These are phyloP conservation scores for Pleurotus salmoneostramineus DNA, from an alignment of 768 basidiomycete species.

Conservation along the genomic window DNA sequence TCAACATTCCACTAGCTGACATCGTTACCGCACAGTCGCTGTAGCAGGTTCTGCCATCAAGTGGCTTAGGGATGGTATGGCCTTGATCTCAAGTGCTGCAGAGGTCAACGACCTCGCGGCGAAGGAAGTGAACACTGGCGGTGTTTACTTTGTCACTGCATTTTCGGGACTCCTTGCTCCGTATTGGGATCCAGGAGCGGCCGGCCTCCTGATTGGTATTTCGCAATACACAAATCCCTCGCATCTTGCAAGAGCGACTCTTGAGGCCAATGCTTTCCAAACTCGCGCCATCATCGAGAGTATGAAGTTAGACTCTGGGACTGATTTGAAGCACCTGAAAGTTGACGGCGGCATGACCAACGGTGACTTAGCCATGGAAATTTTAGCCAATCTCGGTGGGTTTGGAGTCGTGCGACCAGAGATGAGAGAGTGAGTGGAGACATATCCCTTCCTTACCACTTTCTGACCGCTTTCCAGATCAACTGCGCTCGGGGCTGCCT, in stretches of 20 bases:
- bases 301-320: slow-evolving; percentile 88
- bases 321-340: slow-evolving; percentile 78
- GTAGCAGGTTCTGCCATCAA: slow-evolving; percentile 96
- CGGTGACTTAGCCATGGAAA: slow-evolving; percentile 82
- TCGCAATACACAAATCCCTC: slow-evolving; percentile 87
- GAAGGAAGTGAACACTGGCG: slow-evolving; percentile 74
- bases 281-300: slow-evolving; percentile 93
- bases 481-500: slow-evolving; percentile 92
- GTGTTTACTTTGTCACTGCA: slow-evolving; percentile 95
- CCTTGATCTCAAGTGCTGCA: slow-evolving; percentile 70
- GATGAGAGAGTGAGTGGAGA: slow-evolving; percentile 83
- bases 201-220: slow-evolving; percentile 80
- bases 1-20: background rate
- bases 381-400: slow-evolving; percentile 87
- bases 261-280: slow-evolving; percentile 96
- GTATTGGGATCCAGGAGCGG: slow-evolving; percentile 95
- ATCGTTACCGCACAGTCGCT: slow-evolving; percentile 48
- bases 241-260: slow-evolving; percentile 91
- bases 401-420: slow-evolving; percentile 90
- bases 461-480: slow-evolving; percentile 44
- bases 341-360: slow-evolving; percentile 99
- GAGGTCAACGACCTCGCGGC: slow-evolving; percentile 87
- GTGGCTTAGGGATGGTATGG: slow-evolving; percentile 93
- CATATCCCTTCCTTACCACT: background rate
- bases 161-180: slow-evolving; percentile 96